These are phyloP conservation scores for Cinchona pubescens DNA, from an alignment of 257 asterid species.

Conservation along the genomic window DNA sequence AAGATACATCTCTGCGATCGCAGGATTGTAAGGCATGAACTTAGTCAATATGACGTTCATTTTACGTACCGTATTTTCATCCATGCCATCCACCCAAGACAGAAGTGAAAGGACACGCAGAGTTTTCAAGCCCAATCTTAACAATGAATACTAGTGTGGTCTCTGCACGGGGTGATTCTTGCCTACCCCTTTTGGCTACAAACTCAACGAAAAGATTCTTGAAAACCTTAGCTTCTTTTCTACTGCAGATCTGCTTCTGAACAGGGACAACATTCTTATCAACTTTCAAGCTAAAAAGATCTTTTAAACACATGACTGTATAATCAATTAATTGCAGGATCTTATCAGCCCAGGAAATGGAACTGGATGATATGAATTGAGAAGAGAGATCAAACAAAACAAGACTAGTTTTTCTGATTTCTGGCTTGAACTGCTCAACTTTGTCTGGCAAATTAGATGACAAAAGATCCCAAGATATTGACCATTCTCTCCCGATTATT, in stretches of 20 bases:
- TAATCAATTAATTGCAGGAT: not conserved
- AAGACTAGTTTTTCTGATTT: not conserved
- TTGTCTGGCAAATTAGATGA: not conserved
- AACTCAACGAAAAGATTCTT: not conserved
- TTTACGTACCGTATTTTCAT: not conserved
- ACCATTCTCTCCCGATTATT: not conserved
- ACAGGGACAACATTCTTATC: not conserved
- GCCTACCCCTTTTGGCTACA: not conserved
- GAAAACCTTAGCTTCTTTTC: not conserved
- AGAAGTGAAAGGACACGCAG: not conserved
- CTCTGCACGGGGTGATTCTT: no score
- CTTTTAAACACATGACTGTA: not conserved
- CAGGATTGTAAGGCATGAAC: not conserved
- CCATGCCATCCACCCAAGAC: not conserved
- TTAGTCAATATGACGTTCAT: not conserved
- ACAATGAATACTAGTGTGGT: not conserved
- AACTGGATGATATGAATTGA: no score
- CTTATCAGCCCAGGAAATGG: not conserved
- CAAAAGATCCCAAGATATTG: not conserved
- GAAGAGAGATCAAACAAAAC: not conserved
- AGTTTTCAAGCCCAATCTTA: not conserved
- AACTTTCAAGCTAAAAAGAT: not conserved
- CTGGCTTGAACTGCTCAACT: not conserved
- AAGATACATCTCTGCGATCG: not conserved
- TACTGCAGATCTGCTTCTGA: not conserved